These are phyloP conservation scores for Tulasnella calospora DNA, from an alignment of 768 basidiomycete species.

Conservation along the genomic window DNA sequence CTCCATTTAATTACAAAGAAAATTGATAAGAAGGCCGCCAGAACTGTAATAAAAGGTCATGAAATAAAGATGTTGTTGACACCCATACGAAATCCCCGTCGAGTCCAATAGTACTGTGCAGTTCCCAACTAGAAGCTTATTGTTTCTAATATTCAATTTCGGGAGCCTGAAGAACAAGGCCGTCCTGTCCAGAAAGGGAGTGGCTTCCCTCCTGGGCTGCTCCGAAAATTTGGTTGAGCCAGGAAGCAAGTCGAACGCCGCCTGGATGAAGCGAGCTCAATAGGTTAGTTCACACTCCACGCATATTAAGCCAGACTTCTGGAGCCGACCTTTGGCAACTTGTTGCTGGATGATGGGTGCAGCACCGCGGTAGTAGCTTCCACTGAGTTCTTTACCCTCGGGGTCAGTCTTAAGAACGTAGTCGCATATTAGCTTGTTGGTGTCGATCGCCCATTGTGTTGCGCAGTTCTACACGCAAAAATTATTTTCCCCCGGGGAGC, in stretches of 20 bases:
- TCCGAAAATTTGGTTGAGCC: slow-evolving; percentile 17
- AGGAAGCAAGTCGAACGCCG: slow-evolving; percentile 20
- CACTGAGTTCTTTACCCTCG: slow-evolving; percentile 6
- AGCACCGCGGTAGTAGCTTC: slow-evolving; percentile 16
- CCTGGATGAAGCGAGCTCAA: background rate
- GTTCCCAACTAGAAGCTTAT: too few species aligned
- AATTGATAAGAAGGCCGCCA: too few species aligned
- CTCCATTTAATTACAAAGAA: too few species aligned
- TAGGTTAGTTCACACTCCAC: background rate
- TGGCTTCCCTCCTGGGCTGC: background rate
- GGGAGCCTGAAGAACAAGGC: background rate
- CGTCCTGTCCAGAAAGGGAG: background rate
- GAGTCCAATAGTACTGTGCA: too few species aligned
- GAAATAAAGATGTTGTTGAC: too few species aligned
- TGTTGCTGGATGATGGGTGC: slow-evolving; percentile 26
- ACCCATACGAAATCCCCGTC: too few species aligned
- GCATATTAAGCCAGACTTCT: background rate
- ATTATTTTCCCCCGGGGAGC: too few species aligned
- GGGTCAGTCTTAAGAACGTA: slow-evolving; percentile 17
- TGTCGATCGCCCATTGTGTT: slow-evolving; percentile 25
- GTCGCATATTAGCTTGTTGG: slow-evolving; percentile 22
- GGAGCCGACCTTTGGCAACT: slow-evolving; percentile 22
- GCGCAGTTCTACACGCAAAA: slow-evolving; percentile 19
- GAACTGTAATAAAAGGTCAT: too few species aligned
- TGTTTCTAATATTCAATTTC: too few species aligned